These are phyloP conservation scores for Lanzia echinophila DNA, from an alignment of 2,329 filamentous ascomycete genomes.

Conservation along the genomic window DNA sequence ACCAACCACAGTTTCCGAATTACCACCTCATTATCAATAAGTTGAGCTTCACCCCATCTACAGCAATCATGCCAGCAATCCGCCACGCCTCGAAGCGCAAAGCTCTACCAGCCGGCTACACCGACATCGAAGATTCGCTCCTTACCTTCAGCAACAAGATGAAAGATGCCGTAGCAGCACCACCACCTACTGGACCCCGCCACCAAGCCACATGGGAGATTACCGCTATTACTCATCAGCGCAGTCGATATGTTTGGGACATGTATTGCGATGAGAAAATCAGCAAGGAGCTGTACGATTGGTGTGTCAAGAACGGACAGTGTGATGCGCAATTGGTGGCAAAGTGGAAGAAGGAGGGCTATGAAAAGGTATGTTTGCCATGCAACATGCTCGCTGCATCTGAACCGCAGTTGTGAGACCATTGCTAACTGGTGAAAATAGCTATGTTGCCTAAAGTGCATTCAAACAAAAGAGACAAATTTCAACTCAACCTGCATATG, in stretches of 20 bases:
- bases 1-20: too few relatives aligned
- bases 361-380: conserved; percentile 69
- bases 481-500: conserved; percentile 98
- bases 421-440: conserved; percentile 31
- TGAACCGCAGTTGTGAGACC: not conserved
- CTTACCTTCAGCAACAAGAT: conserved; percentile 85
- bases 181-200: conserved; percentile 70
- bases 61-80: conserved; percentile 62
- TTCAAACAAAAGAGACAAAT: conserved; percentile 99
- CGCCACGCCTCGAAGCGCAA: conserved; percentile 71
- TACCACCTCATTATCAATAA: too few relatives aligned
- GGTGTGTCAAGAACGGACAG: conserved; percentile 92
- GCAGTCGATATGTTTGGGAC: conserved; percentile 90
- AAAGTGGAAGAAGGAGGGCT: conserved; percentile 99
- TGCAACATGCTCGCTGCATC: conserved; percentile 8
- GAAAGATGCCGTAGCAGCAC: conserved; percentile 90
- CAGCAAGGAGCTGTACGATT: conserved; percentile 86
- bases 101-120: conserved; percentile 78
- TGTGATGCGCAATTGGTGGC: conserved; percentile 93
- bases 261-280: conserved; percentile 97
- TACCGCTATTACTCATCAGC: conserved; percentile 93
- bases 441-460: conserved; percentile 91
- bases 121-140: conserved; percentile 80
- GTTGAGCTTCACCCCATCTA: not conserved
- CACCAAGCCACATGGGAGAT: conserved; percentile 95